phyloP scores from a whole-genome alignment of 163 green algal species.

The Prototheca stagnorum region DNA sequence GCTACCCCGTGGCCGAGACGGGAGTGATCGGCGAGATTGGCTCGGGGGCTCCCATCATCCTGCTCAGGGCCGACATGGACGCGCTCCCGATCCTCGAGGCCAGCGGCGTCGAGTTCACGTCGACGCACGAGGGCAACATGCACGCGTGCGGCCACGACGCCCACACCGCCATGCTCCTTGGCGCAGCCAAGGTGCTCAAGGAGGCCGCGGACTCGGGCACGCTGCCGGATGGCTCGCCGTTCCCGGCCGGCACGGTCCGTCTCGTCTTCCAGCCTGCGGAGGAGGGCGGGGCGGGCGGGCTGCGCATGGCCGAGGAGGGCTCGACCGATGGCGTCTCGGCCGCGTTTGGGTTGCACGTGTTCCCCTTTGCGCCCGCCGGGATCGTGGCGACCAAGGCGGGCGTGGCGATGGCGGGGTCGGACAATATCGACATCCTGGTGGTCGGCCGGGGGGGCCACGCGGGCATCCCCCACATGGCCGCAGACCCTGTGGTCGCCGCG shows the following conservation, averaged over 20 bases:
- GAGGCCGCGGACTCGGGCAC: too few species aligned
- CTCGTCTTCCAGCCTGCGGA: conserved; percentile 91
- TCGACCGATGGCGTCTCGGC: conserved; percentile 31
- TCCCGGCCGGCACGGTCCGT: conserved; percentile 48
- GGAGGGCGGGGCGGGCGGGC: conserved; percentile 70
- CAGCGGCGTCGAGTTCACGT: conserved; percentile 13
- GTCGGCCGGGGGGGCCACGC: conserved; percentile 58
- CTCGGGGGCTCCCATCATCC: conserved; percentile 39
- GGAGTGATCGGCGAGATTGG: conserved; percentile 57
- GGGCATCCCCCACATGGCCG: conserved; percentile 71
- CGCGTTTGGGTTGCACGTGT: conserved; percentile 66
- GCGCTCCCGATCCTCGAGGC: conserved; percentile 67
- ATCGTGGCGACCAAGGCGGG: conserved; percentile 26
- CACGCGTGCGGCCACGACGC: conserved; percentile 88
- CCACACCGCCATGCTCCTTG: conserved; percentile 82
- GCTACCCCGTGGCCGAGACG: conserved; percentile 24
- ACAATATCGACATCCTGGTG: conserved; percentile 40
- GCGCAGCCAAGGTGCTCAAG: conserved; percentile 53
- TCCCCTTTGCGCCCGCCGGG: conserved; percentile 36
- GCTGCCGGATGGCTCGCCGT: too few species aligned
- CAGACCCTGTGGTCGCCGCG: conserved; percentile 72
- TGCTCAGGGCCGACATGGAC: conserved; percentile 83
- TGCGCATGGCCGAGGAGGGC: conserved; percentile 67
- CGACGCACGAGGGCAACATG: conserved; percentile 40
- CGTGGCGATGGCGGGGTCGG: conserved; percentile 35